These are phyloP conservation scores for Venturia oleaginea DNA, from an alignment of 2,329 filamentous ascomycete genomes.

Conservation along the genomic window DNA sequence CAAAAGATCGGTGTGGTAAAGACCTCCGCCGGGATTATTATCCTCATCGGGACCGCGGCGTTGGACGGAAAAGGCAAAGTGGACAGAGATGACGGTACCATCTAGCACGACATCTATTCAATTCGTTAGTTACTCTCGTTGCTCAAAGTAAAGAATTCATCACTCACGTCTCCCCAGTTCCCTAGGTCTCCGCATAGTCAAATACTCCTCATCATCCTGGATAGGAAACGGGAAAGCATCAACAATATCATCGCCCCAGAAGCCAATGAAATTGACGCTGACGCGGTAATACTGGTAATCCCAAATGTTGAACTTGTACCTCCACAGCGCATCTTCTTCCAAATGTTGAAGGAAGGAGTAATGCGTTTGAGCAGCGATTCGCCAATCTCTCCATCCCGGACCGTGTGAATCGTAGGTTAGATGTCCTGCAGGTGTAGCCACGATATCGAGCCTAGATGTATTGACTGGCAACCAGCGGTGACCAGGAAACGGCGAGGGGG, in stretches of 20 bases:
- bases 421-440: slow-evolving; percentile 1
- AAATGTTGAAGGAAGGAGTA: slow-evolving; percentile 44
- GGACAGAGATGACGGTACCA: slow-evolving; percentile 3
- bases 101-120: slow-evolving; percentile 7
- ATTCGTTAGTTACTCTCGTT: background rate
- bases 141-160: background rate
- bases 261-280: slow-evolving; percentile 14
- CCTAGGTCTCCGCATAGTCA: slow-evolving; percentile 2
- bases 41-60: slow-evolving; percentile 1
- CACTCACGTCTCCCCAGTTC: slow-evolving; percentile 10
- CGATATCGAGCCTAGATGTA: background rate
- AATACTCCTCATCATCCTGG: slow-evolving; percentile 12
- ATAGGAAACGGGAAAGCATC: background rate
- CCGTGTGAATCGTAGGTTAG: slow-evolving; percentile 6
- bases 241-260: slow-evolving; percentile 13
- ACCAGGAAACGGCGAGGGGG: slow-evolving; percentile 8
- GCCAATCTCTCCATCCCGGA: slow-evolving; percentile 13
- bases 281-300: slow-evolving; percentile 13
- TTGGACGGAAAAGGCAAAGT: slow-evolving; percentile 6
- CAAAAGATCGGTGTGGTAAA: slow-evolving; percentile 11
- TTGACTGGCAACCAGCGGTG: slow-evolving; percentile 13
- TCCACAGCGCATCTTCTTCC: slow-evolving; percentile 33
- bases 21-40: background rate
- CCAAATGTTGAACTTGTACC: slow-evolving; percentile 13
- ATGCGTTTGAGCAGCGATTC: slow-evolving; percentile 35